Conservation (phyloP, 148 eudicot species). For the Pharnaceum exiguum region DNA sequence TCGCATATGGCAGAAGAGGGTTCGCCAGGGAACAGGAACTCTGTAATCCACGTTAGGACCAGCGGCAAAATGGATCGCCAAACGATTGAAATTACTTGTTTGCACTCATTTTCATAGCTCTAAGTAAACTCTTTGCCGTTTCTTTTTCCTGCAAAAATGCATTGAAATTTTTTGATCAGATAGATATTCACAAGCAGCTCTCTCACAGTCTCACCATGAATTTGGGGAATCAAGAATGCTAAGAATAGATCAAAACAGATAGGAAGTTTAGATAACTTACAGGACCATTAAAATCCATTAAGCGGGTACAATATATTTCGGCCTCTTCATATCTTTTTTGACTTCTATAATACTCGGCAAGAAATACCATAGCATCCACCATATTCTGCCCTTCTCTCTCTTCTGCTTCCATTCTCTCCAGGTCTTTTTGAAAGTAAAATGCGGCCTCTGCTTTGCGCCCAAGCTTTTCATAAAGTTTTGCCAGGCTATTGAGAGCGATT, state of each 20-base stretch:
- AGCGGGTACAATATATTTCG: conserved; percentile 83
- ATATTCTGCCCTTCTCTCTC: conserved; percentile 88
- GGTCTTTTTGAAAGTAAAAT: conserved; percentile 82
- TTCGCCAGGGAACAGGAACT: not conserved
- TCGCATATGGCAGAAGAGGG: conserved; percentile 5
- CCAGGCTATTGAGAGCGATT: conserved; percentile 82
- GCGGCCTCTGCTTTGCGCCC: conserved; percentile 80
- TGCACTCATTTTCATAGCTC: conserved; percentile 71
- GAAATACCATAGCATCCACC: conserved; percentile 80
- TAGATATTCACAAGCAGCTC: too few species aligned
- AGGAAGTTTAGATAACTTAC: conserved; percentile 40
- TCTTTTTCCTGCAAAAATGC: conserved; percentile 76
- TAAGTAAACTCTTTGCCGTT: conserved; percentile 81
- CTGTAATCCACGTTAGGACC: conserved; percentile 6
- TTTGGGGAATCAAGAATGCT: not conserved
- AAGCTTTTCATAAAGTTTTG: conserved; percentile 75
- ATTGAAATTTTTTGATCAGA: not conserved
- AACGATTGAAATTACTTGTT: conserved; percentile 59
- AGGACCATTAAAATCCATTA: conserved; percentile 85
- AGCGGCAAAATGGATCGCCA: conserved; percentile 23
- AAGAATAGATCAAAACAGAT: not conserved
- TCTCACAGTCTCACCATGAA: not conserved
- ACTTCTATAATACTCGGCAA: conserved; percentile 58
- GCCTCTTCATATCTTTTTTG: conserved; percentile 86
- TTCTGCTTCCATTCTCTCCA: conserved; percentile 94